Evolutionary conservation across 495 filamentous ascomycete genomes (phyloP).

Genomic region (Elaphomyces granulatus): DNA sequence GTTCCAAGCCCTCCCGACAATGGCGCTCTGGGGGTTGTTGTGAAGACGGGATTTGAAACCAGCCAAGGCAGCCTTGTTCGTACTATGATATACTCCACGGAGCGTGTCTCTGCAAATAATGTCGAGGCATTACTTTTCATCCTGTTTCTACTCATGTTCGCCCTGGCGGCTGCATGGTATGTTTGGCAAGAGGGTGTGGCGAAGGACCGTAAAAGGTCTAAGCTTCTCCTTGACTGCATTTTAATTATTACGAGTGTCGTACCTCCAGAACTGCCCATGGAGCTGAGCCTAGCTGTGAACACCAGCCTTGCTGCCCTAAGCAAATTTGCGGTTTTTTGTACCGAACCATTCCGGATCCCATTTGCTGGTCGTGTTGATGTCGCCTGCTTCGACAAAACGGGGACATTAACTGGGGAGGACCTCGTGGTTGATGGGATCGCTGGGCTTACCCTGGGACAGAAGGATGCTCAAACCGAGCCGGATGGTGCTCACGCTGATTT

Average conservation of each 20-base stretch:
- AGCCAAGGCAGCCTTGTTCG: conserved; percentile 94
- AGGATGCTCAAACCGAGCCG: conserved; percentile 51
- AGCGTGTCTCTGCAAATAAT: conserved; percentile 96
- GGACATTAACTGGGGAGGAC: conserved; percentile 92
- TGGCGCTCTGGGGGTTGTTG: conserved; percentile 84
- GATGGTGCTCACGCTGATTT: conserved; percentile 69
- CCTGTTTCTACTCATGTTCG: conserved; percentile 89
- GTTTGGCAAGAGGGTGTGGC: conserved; percentile 94
- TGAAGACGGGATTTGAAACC: conserved; percentile 97
- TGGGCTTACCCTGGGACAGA: conserved; percentile 58
- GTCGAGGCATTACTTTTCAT: conserved; percentile 91
- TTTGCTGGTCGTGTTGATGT: conserved; percentile 92
- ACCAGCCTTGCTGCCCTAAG: conserved; percentile 93
- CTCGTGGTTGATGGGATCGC: conserved; percentile 95
- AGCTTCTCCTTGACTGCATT: conserved; percentile 92
- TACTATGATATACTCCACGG: conserved; percentile 99
- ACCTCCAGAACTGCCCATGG: conserved; percentile 95
- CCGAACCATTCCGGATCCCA: conserved; percentile 97
- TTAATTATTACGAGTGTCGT: conserved; percentile 96
- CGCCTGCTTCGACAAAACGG: conserved; percentile 98
- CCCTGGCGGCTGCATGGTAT: conserved; percentile 97
- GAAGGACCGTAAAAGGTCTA: conserved; percentile 89
- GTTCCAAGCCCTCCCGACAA: conserved; percentile 72
- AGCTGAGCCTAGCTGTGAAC: conserved; percentile 92
- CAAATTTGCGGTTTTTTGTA: conserved; percentile 95